Evolutionary conservation across 352 stramenopile species (phyloP).

Genomic region (Pythium oligandrum): DNA sequence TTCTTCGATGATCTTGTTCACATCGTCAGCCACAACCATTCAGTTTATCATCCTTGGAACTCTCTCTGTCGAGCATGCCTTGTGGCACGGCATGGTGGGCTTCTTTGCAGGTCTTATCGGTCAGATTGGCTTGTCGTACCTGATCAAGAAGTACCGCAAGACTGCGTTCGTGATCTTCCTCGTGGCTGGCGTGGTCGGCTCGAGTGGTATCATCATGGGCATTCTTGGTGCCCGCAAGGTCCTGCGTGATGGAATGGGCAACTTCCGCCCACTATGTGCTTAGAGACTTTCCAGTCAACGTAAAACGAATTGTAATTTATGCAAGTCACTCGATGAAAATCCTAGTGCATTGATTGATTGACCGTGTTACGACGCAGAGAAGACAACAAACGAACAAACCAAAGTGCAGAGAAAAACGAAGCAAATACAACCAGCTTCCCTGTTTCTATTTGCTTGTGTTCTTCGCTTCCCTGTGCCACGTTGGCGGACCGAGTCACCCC

Average conservation of each 20-base stretch:
- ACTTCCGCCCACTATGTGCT: conserved; percentile 68
- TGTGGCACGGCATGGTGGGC: conserved; percentile 89
- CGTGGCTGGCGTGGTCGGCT: conserved; percentile 63
- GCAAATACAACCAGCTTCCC: conserved; percentile 17
- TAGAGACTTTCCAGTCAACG: neutral
- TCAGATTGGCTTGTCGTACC: conserved; percentile 88
- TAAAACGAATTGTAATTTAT: conserved; percentile 10
- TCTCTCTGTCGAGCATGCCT: conserved; percentile 87
- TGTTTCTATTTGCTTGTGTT: conserved; percentile 21
- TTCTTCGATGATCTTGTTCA: conserved; percentile 92
- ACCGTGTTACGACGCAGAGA: neutral
- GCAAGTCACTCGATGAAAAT: neutral
- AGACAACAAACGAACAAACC: conserved; percentile 4
- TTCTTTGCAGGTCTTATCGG: conserved; percentile 89
- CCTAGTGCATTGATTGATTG: too few species aligned
- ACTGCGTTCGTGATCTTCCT: conserved; percentile 77
- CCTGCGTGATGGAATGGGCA: conserved; percentile 51
- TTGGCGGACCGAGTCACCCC: too few species aligned
- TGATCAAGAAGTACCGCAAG: conserved; percentile 91
- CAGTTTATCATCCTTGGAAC: conserved; percentile 94
- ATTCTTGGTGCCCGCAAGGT: conserved; percentile 55
- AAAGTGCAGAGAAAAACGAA: conserved; percentile 17
- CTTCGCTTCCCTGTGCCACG: conserved; percentile 7
- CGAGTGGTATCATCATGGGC: conserved; percentile 70
- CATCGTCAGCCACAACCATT: conserved; percentile 93